Evolutionary conservation across 108 stramenopile genomes (phyloP).

Genomic region (Fragilaria radians): DNA sequence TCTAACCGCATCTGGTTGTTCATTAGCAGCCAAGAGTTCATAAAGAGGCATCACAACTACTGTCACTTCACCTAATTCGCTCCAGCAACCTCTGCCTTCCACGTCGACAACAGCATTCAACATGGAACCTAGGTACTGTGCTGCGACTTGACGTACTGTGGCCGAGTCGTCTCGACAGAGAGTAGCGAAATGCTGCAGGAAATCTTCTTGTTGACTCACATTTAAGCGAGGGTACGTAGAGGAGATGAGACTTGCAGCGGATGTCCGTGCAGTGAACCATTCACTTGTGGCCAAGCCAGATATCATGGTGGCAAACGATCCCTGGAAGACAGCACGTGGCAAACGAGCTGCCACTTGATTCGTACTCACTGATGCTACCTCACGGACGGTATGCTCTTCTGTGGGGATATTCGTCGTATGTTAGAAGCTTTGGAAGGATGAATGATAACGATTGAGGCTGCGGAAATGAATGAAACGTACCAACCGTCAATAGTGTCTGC

Average conservation of each 20-base stretch:
- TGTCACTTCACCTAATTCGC: slow-evolving; percentile 31
- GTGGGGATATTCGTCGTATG: too few species aligned
- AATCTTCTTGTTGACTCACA: slow-evolving; percentile 17
- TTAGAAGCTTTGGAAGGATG: neutral
- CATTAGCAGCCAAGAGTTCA: slow-evolving; percentile 78
- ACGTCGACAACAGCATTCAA: slow-evolving; percentile 49
- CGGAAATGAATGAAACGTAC: slow-evolving; percentile 7
- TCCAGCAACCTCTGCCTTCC: slow-evolving; percentile 31
- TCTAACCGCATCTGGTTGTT: slow-evolving; percentile 91
- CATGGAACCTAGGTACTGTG: slow-evolving; percentile 69
- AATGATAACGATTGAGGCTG: neutral
- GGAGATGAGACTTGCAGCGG: slow-evolving; percentile 79
- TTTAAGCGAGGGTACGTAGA: slow-evolving; percentile 53
- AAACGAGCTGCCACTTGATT: slow-evolving; percentile 41
- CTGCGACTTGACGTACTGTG: slow-evolving; percentile 91
- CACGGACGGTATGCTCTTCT: slow-evolving; percentile 72
- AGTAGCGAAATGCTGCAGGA: slow-evolving; percentile 50
- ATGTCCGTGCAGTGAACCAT: slow-evolving; percentile 97
- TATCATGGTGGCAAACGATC: slow-evolving; percentile 77
- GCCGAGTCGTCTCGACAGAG: slow-evolving; percentile 93
- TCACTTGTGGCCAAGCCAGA: slow-evolving; percentile 79
- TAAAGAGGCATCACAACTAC: slow-evolving; percentile 62
- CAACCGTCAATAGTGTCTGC: slow-evolving; percentile 83
- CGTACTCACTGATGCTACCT: slow-evolving; percentile 57
- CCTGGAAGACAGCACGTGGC: slow-evolving; percentile 35